Base-by-base conservation (phyloP, 1,284 basidiomycete genomes). In the Bjerkandera adusta region DNA sequence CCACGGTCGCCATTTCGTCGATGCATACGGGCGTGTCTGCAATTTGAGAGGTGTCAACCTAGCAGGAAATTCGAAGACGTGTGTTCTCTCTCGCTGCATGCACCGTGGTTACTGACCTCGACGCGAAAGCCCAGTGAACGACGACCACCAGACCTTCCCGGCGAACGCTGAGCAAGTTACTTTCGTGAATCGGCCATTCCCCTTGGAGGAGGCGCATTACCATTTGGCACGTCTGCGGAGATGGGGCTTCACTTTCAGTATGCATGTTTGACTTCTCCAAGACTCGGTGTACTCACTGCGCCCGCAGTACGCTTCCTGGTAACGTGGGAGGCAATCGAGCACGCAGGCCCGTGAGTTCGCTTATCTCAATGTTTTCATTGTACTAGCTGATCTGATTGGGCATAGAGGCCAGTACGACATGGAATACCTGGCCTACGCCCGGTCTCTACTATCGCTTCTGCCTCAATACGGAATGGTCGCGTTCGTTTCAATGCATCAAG, bases 241-340 rank as follows among this genome's bases (percentile, higher is more conserved):
- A 64, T 95, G 92, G 92, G 92, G 92, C 1, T 67, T 94, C 55
- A 88, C 89, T 0, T 91, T 93, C 60, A 71, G 91, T 92, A 57
- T 42, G 85, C n/a, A n/a, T n/a, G n/a, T n/a, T n/a, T 70, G 3
- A 47, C 4, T 47, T 21, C 20, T 38, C 5, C 12, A 16, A 25
- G 51, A 7, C 44, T 20, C n/a, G n/a, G n/a, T n/a, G n/a, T n/a
- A n/a, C n/a, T n/a, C n/a, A n/a, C n/a, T n/a, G n/a, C n/a, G 16
- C 1, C 16, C 5, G 15, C 53, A 92, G 91, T 93, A 54, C 75
- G 91, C 47, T 87, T 97, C 55, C 82, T 93, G 15, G 80, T 98
- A 3, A 97, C 95, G 1, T 99, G 96, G 97, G 96, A 99, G 62
- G 91, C 94, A 0, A 74, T 99, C 18, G 93, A 97, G 60, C 97